Evolutionary conservation across 139 green algal genomes (phyloP), one percentile per base, ranked within the genome.

Genomic region (Chlorella sorokiniana): DNA sequence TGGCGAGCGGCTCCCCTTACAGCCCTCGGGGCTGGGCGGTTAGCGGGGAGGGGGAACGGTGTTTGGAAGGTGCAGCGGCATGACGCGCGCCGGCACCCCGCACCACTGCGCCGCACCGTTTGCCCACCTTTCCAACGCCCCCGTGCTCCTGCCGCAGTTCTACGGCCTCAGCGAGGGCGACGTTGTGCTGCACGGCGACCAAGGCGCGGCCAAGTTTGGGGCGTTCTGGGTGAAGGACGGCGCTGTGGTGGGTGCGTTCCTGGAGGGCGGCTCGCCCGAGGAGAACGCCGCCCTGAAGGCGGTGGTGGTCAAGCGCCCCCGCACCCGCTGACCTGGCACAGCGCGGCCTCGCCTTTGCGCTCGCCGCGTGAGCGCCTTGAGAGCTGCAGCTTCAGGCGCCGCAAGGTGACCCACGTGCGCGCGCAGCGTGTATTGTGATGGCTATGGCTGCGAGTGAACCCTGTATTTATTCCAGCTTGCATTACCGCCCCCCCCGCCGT

Each of bases 181-280:
- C 11, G 62, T 82, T 18, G 75, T 90, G n/a, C 76, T 90, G 48
- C 94, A 90, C 62, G 94, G 93, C 61, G 80, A 91, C 69, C 56
- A 68, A 10, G 59, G 64, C 18, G 42, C 33, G 33, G 83, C 82
- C 51, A 98, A 97, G 85, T 98, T 98, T 84, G 95, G 95, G 35
- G 88, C 87, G 3, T 97, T 93, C 85, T 98, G 90, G 90, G 69
- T 98, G 25, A 80, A 90, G 11, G 91, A 90, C 44, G 94, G 93
- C n/a, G 87, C 85, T 41, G 88, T 98, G 75, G 85, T 96, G 20
- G 95, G 95, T 4, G 93, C 89, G 14, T 98, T 98, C 78, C 68
- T 97, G 81, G 95, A 98, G 86, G 83, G 90, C 8, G 92, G 91
- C 37, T 80, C 29, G 16, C 68, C 67, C 2, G 94, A 98, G 18